Conservation (phyloP, 352 stramenopile genomes). For the Pythium chondricola region DNA sequence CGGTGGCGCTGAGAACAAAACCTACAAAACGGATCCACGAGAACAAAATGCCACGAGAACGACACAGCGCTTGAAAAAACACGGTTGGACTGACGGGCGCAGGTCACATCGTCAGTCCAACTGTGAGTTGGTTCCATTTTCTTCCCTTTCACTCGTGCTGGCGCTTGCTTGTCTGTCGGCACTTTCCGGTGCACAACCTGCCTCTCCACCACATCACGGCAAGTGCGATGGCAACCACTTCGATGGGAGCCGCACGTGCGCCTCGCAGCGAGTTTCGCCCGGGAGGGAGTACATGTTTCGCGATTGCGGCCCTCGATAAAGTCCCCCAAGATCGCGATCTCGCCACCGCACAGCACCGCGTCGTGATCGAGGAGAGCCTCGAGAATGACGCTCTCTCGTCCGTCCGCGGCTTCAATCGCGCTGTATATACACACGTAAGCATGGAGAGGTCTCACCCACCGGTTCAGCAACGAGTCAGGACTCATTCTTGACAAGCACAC, state of each 20-base stretch:
- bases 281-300: slow-evolving; percentile 1
- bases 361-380: slow-evolving; percentile 11
- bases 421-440: too few relatives aligned
- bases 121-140: background rate
- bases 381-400: slow-evolving; percentile 16
- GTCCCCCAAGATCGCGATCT: slow-evolving; percentile 3
- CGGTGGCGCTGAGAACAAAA: too few relatives aligned
- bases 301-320: slow-evolving; percentile 16
- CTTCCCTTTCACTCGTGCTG: background rate
- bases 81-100: too few relatives aligned
- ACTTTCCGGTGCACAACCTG: slow-evolving; percentile 7
- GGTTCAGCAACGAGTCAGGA: too few relatives aligned
- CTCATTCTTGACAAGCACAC: slow-evolving; percentile 8
- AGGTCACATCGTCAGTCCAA: too few relatives aligned
- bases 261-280: slow-evolving; percentile 3
- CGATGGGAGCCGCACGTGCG: slow-evolving; percentile 7
- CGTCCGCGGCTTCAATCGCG: slow-evolving; percentile 1
- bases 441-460: too few relatives aligned
- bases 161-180: too few relatives aligned
- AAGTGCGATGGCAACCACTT: slow-evolving; percentile 8
- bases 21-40: too few relatives aligned
- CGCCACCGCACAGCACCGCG: slow-evolving; percentile 6
- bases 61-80: slow-evolving; percentile 1
- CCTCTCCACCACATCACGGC: background rate
- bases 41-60: background rate